A percentile compares a stretch with the other conserved stretches of the same genome.
phyloP scores from a whole-genome alignment of 306 rosid genomes.

The Gleditsia sinensis region DNA sequence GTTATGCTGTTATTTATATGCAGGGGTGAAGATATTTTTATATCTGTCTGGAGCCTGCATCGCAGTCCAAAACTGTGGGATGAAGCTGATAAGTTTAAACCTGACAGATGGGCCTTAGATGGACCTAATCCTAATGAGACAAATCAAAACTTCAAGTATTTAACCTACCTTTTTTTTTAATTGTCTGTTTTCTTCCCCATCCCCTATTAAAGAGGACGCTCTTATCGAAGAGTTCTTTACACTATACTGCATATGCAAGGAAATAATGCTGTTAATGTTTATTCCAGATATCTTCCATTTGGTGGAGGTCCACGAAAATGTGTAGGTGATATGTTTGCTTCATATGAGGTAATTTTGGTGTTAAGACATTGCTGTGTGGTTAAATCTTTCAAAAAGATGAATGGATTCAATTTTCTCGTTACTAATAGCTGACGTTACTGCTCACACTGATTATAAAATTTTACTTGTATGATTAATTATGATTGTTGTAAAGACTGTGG shows the following conservation, averaged over 20 bases:
- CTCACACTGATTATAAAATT: conserved; percentile 25
- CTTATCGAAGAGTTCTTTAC: conserved; percentile 16
- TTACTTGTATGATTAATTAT: conserved; percentile 23
- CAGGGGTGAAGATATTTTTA: conserved; percentile 95
- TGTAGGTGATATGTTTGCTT: conserved; percentile 90
- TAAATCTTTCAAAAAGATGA: conserved; percentile 7
- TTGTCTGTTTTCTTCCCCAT: conserved; percentile 12
- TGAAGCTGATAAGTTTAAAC: conserved; percentile 77
- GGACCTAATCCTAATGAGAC: conserved; percentile 97
- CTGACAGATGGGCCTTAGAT: conserved; percentile 96
- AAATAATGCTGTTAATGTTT: conserved; percentile 18
- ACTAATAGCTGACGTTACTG: not conserved
- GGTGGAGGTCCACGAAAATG: conserved; percentile 98
- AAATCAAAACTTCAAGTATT: conserved; percentile 88
- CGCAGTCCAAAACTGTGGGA: conserved; percentile 86
- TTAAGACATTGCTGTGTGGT: not conserved
- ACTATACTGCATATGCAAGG: not conserved
- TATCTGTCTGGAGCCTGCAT: conserved; percentile 94
- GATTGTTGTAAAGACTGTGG: conserved; percentile 62
- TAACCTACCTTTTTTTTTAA: conserved; percentile 9
- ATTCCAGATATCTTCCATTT: conserved; percentile 84
- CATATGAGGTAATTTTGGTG: conserved; percentile 71
- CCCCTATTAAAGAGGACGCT: not conserved
- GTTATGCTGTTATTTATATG: conserved; percentile 32
- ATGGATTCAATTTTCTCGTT: not conserved